phyloP scores from a whole-genome alignment of 108 stramenopile genomes.

The Nitzschia palea region DNA sequence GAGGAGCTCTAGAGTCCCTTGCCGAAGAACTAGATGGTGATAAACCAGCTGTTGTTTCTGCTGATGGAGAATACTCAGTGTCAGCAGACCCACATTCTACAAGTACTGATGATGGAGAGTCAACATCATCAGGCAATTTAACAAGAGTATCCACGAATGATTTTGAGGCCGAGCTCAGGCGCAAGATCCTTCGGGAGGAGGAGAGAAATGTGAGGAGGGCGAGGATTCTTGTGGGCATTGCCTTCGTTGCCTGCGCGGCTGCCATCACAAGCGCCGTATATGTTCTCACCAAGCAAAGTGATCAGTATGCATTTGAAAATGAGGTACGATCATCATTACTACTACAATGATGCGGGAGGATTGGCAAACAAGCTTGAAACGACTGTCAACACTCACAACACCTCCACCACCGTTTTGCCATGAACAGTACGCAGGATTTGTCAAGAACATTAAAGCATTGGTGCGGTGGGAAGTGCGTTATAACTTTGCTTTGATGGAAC shows the following conservation, averaged over 20 bases:
- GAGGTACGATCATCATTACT: slow-evolving; percentile 7
- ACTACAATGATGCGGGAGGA: too few species aligned
- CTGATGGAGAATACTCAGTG: too few species aligned
- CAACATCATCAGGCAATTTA: too few species aligned
- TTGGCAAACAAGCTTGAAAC: too few species aligned
- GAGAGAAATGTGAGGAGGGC: neutral
- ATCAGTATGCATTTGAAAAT: slow-evolving; percentile 6
- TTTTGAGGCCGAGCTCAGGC: neutral
- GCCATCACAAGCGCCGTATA: slow-evolving; percentile 10
- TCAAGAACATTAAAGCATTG: slow-evolving; percentile 3
- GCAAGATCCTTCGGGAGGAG: neutral
- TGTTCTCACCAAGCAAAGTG: slow-evolving; percentile 9
- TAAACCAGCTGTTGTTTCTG: too few species aligned
- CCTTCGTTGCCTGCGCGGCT: neutral
- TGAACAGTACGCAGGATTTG: slow-evolving; percentile 7
- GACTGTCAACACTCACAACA: too few species aligned
- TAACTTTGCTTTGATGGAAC: slow-evolving; percentile 22
- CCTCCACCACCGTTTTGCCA: too few species aligned
- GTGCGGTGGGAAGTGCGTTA: slow-evolving; percentile 28
- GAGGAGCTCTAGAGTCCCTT: too few species aligned
- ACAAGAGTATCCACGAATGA: too few species aligned
- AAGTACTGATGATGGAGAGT: too few species aligned
- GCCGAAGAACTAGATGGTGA: too few species aligned
- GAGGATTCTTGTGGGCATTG: neutral
- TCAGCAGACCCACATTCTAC: too few species aligned